These are phyloP conservation scores for Ophiocordyceps camponoti-leonardi DNA, from an alignment of 2,329 filamentous ascomycete genomes.

Conservation along the genomic window DNA sequence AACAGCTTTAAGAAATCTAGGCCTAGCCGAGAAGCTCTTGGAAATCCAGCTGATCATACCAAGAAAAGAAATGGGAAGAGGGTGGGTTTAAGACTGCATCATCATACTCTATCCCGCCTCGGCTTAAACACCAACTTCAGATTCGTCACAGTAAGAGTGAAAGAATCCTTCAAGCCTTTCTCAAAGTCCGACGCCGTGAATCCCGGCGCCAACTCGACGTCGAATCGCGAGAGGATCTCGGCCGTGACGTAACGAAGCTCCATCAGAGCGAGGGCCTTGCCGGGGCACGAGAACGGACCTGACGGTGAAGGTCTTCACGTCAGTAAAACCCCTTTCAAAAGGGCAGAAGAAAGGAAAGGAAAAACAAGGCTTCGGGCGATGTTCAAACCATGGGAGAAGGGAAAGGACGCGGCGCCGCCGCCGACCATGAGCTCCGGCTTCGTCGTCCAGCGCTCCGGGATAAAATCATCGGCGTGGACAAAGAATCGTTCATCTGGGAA, in stretches of 20 bases:
- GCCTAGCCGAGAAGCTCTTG: too few species aligned
- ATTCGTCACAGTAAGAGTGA: not conserved
- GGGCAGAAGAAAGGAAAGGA: too few species aligned
- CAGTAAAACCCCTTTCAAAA: not conserved
- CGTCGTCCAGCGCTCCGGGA: slow-evolving; percentile 18
- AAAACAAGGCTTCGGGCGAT: not conserved
- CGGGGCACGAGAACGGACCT: not conserved
- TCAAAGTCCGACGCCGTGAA: not conserved
- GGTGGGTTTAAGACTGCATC: too few species aligned
- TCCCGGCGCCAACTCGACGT: not conserved
- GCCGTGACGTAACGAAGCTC: not conserved
- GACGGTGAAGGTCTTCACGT: not conserved
- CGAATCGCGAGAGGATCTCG: slow-evolving; percentile 25
- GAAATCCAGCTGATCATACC: too few species aligned
- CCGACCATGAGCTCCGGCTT: slow-evolving; percentile 10
- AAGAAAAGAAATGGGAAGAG: too few species aligned
- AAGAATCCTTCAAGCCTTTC: not conserved
- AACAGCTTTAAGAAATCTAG: too few species aligned
- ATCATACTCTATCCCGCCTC: not conserved
- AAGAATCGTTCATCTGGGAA: slow-evolving; percentile 6
- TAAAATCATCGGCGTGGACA: slow-evolving; percentile 9
- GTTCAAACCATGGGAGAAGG: not conserved
- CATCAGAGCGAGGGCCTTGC: not conserved
- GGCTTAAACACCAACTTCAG: not conserved
- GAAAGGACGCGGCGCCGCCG: not conserved